Conservation (phyloP, 2,329 filamentous ascomycete species). For the Colletotrichum incanum region DNA sequence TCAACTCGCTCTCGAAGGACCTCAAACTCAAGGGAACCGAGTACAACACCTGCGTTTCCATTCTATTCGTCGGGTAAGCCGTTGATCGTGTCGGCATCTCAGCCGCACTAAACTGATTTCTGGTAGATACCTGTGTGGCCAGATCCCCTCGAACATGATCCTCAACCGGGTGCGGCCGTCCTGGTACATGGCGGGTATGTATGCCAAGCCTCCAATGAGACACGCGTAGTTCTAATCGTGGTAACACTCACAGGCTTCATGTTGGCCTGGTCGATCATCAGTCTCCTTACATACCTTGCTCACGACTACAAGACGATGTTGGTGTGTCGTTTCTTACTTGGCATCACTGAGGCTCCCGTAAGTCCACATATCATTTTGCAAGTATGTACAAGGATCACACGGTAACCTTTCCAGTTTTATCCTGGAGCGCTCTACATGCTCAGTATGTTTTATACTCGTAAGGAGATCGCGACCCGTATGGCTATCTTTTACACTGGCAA, state of each 20-base stretch:
- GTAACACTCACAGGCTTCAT: conserved; percentile 33
- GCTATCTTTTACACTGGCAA: conserved; percentile 63
- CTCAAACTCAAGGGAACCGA: conserved; percentile 48
- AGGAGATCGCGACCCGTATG: conserved; percentile 51
- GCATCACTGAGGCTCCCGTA: conserved; percentile 39
- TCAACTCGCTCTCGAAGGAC: conserved; percentile 50
- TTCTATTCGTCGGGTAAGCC: conserved; percentile 43
- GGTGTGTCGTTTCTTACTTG: conserved; percentile 38
- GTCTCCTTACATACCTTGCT: conserved; percentile 31
- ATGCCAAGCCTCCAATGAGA: conserved; percentile 14
- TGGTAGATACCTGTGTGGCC: conserved; percentile 33
- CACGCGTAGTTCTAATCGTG: conserved; percentile 11
- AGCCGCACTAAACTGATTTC: conserved; percentile 25
- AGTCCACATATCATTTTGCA: background rate
- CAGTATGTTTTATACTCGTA: conserved; percentile 41
- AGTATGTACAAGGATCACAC: too few relatives aligned
- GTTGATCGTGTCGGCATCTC: conserved; percentile 49
- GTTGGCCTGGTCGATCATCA: conserved; percentile 39
- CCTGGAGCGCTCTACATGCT: conserved; percentile 42
- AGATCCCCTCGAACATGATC: conserved; percentile 53
- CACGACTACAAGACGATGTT: conserved; percentile 34
- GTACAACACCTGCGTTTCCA: conserved; percentile 48
- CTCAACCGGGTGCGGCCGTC: conserved; percentile 48
- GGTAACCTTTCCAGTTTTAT: conserved; percentile 42
- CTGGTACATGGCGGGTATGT: conserved; percentile 38